Evolutionary conservation across 768 basidiomycete genomes (phyloP), one percentile per base, ranked within the genome.

Genomic region (Exidia glandulosa): DNA sequence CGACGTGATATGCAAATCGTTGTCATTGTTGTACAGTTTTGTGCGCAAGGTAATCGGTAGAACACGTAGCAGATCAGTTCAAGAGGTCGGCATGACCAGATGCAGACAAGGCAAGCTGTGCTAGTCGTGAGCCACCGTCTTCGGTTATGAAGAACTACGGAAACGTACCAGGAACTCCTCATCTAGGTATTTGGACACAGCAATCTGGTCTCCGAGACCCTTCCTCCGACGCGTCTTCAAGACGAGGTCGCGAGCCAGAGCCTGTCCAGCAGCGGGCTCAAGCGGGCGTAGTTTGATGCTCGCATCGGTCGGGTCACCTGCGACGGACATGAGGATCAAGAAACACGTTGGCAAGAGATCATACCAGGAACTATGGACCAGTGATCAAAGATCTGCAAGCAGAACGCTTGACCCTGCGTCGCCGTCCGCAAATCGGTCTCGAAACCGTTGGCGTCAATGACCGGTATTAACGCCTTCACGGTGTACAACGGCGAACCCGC

Each of bases 391-490:
- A 91, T 84, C 72, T 97, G 94, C 67, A 93, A 77, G 68, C 94
- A 96, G 77, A 97, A 98, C n/a, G 96, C 96, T 72, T 98, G 96
- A 30, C 96, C 96, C 73, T 96, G 93, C 29, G 96, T 99, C 54
- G 96, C 93, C 55, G 94, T 98, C 67, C 96, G 78, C 70, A 99
- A 74, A 75, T 99, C 96, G 3, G 94, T 96, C 77, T 99, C 96
- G 72, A 99, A 99, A 0, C 96, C 96, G 68, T 97, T 97, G 50
- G 96, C 91, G 69, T 99, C 96, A 63, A 99, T 92, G 52, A 98
- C 95, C 2, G 96, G 96, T 62, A 99, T 98, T 55, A 97, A 79
- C 1, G 96, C 96, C 74, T 99, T 97, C 60, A 99, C 90, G 1
- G 96, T 99, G 75, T 96, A 98, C 57, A 99, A 72, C 25, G 96